Evolutionary conservation across 2,329 filamentous ascomycete species (phyloP), one percentile per base, ranked within the genome.

Genomic region (Atkinsonella hypoxylon): DNA sequence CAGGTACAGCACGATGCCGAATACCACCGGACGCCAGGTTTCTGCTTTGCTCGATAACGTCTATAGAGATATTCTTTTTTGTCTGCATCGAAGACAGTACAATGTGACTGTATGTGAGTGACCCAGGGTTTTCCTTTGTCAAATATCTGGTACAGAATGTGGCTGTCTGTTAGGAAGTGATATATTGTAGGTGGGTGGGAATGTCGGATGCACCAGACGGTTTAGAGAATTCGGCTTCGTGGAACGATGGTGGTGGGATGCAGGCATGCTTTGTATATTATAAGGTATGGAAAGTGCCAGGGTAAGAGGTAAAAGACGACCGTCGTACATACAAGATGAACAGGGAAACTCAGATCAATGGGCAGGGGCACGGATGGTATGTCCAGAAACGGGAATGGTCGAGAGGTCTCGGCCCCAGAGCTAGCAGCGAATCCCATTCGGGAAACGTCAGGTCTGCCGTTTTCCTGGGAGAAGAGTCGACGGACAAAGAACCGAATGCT

Each of bases 301-400:
- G 56, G 58, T 54, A 49, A 51, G 15, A 41, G 31, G 46, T 50
- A 57, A 56, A 58, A 51, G 54, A n/a, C 42, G 50, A 47, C 43
- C 51, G 51, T 38, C 47, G 40, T 47, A 53, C 51, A 39, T 39
- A 53, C 51, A 38, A 39, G 36, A 39, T 49, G 48, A 48, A 52
- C 55, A 47, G 55, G 54, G 54, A 54, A 58, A 48, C 55, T 51
- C 45, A 55, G 57, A 58, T 59, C 54, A 60, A 64, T 60, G 59
- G 54, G 58, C 59, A 61, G 55, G 61, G 60, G 63, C 62, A 62
- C 62, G 66, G 63, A 65, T 65, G 60, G 59, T 55, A 60, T 61
- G 54, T 57, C 67, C 67, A 61, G 61, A 67, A 66, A 59, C 60
- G 65, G 66, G 61, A 68, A 67, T 68, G 62, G 60, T 58, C 65